Percentiles rank a stretch among this genome's conserved stretches.
Evolutionary conservation across 2,329 filamentous ascomycete species (phyloP).

Genomic region (Pseudogymnoascus sp.): DNA sequence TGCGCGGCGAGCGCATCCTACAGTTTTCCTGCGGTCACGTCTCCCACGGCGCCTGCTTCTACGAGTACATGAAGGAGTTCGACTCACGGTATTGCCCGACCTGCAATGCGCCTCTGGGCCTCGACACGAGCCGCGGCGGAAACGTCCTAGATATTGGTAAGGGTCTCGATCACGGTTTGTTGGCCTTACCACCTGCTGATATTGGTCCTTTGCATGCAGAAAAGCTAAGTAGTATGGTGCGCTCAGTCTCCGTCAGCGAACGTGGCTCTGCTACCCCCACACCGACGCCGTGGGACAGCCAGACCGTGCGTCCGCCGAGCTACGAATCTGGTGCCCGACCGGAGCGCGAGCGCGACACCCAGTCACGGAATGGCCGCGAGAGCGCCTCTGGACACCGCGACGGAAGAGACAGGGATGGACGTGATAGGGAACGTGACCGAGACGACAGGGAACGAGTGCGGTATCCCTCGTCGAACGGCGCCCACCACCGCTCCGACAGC

Average conservation of each 20-base stretch:
- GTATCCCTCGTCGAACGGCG: slow-evolving; percentile 26
- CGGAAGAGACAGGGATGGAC: slow-evolving; percentile 23
- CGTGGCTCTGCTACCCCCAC: slow-evolving; percentile 43
- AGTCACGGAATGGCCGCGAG: slow-evolving; percentile 26
- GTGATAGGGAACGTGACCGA: slow-evolving; percentile 33
- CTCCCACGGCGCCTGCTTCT: slow-evolving; percentile 96
- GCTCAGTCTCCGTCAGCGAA: slow-evolving; percentile 66
- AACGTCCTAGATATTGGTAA: slow-evolving; percentile 87
- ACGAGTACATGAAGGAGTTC: slow-evolving; percentile 93
- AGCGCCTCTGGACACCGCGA: slow-evolving; percentile 26
- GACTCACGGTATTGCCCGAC: slow-evolving; percentile 91
- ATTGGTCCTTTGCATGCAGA: slow-evolving; percentile 44
- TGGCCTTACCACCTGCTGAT: slow-evolving; percentile 21
- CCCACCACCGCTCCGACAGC: slow-evolving; percentile 70
- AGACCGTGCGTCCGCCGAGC: slow-evolving; percentile 47
- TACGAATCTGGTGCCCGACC: slow-evolving; percentile 30
- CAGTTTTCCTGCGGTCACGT: slow-evolving; percentile 97
- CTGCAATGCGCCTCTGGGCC: slow-evolving; percentile 81
- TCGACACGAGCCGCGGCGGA: slow-evolving; percentile 87
- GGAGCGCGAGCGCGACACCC: slow-evolving; percentile 31
- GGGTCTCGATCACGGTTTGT: slow-evolving; percentile 28
- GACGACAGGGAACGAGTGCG: slow-evolving; percentile 44
- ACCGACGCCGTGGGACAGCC: slow-evolving; percentile 60
- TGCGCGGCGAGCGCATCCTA: slow-evolving; percentile 86
- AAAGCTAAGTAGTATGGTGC: slow-evolving; percentile 89